Evolutionary conservation across 1,284 basidiomycete species (phyloP).

Genomic region (Coniferiporia sulphurascens): DNA sequence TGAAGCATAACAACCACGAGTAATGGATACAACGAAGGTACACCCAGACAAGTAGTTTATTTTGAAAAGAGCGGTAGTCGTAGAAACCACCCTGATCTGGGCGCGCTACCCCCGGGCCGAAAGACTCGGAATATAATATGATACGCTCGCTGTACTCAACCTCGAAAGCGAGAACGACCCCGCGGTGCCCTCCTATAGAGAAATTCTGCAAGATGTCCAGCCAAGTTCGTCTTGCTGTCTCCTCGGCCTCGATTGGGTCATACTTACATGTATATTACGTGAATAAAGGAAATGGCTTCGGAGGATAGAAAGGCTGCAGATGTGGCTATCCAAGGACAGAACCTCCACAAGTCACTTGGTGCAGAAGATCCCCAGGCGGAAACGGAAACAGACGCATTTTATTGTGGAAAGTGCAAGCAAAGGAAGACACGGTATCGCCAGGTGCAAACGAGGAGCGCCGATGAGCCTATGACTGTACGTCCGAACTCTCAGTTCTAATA

Average conservation of each 20-base stretch:
- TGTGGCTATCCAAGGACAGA: conserved; percentile 79
- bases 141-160: conserved; percentile 85
- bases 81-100: conserved; percentile 50
- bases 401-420: conserved; percentile 87
- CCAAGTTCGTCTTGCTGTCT: conserved; percentile 43
- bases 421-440: conserved; percentile 91
- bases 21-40: conserved; percentile 1
- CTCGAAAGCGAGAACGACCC: conserved; percentile 94
- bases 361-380: conserved; percentile 77
- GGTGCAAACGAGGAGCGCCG: conserved; percentile 90
- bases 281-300: conserved; percentile 86
- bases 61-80: conserved; percentile 47
- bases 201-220: conserved; percentile 80
- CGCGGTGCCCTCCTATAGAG: conserved; percentile 68
- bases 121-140: conserved; percentile 51
- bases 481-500: conserved; percentile 15
- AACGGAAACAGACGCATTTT: conserved; percentile 98
- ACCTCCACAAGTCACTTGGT: conserved; percentile 88
- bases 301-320: conserved; percentile 85
- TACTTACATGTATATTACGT: background rate
- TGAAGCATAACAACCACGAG: background rate
- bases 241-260: background rate
- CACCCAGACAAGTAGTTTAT: conserved; percentile 58
- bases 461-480: conserved; percentile 94
- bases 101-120: conserved; percentile 39